Evolutionary conservation across 768 basidiomycete genomes (phyloP).

Genomic region (Russula vinacea): DNA sequence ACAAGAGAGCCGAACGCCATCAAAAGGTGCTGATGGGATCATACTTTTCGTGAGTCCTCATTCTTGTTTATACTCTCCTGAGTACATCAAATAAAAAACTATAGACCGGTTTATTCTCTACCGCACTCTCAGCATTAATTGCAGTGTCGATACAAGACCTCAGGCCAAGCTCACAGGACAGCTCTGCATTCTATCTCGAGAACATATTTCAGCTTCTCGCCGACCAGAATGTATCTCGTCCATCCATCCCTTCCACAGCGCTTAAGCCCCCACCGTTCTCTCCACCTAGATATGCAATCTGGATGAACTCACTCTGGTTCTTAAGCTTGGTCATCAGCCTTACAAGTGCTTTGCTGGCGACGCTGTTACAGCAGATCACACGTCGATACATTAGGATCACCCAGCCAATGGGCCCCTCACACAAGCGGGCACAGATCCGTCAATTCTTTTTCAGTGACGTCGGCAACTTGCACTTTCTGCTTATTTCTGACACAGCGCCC

Average conservation of each 20-base stretch:
- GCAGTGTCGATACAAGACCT: not conserved
- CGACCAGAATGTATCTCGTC: not conserved
- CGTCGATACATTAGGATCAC: not conserved
- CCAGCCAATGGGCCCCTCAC: not conserved
- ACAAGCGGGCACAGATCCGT: conserved; percentile 10
- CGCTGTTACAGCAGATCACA: not conserved
- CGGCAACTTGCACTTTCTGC: not conserved
- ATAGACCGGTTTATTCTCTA: not conserved
- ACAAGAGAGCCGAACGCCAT: not conserved
- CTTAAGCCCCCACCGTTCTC: not conserved
- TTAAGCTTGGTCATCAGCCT: not conserved
- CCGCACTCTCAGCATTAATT: not conserved
- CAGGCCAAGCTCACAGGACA: not conserved
- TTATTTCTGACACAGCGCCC: conserved; percentile 7
- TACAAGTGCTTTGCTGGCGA: conserved; percentile 4
- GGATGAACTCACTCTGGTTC: conserved; percentile 9
- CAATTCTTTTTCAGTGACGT: not conserved
- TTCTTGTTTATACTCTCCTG: not conserved
- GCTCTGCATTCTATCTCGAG: not conserved
- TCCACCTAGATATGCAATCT: not conserved
- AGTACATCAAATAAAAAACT: not conserved
- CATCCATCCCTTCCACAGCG: not conserved
- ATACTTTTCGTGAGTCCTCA: conserved; percentile 2
- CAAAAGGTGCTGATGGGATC: not conserved
- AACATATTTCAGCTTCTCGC: not conserved